Percentiles rank a stretch among this genome's conserved stretches.
Evolutionary conservation across 2,329 filamentous ascomycete species (phyloP).

Genomic region (Xenosphaeropsis pyriputrescens): DNA sequence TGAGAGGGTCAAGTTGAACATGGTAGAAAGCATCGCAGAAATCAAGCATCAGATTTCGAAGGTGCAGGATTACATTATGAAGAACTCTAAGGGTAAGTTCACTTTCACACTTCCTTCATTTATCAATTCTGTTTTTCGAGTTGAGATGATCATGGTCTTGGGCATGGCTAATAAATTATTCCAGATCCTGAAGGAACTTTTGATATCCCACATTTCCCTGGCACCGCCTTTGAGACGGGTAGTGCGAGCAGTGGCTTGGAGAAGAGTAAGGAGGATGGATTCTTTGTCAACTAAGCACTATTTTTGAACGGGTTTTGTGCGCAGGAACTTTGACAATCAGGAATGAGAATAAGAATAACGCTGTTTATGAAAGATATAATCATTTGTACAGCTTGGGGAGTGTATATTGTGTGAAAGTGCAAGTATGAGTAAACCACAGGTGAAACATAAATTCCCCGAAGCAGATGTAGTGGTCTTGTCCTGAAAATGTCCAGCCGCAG

Average conservation of each 20-base stretch:
- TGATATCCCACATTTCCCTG: constrained; percentile 27
- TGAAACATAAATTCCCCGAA: too few species aligned
- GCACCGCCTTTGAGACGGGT: constrained; percentile 10
- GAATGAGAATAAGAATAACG: too few species aligned
- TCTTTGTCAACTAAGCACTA: constrained; percentile 14
- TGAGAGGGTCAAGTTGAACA: constrained; percentile 25
- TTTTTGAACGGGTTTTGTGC: too few species aligned
- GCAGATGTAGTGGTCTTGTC: too few species aligned
- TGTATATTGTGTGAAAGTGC: too few species aligned
- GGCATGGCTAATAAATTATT: constrained; percentile 3
- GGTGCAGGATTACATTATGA: constrained; percentile 34
- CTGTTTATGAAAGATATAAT: too few species aligned
- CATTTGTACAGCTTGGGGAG: too few species aligned
- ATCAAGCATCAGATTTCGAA: constrained; percentile 32
- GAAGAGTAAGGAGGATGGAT: constrained; percentile 11
- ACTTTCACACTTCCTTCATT: background rate
- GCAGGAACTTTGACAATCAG: too few species aligned
- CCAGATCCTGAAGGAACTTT: constrained; percentile 37
- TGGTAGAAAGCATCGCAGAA: constrained; percentile 30
- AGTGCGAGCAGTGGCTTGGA: background rate
- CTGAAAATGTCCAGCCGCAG: too few species aligned
- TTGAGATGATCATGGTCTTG: constrained; percentile 1
- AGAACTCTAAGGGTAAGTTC: constrained; percentile 33
- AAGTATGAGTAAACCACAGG: too few species aligned
- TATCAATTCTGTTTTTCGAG: background rate